Base-by-base conservation (phyloP, 2,329 filamentous ascomycete genomes). In the Dactylellina leptospora region DNA sequence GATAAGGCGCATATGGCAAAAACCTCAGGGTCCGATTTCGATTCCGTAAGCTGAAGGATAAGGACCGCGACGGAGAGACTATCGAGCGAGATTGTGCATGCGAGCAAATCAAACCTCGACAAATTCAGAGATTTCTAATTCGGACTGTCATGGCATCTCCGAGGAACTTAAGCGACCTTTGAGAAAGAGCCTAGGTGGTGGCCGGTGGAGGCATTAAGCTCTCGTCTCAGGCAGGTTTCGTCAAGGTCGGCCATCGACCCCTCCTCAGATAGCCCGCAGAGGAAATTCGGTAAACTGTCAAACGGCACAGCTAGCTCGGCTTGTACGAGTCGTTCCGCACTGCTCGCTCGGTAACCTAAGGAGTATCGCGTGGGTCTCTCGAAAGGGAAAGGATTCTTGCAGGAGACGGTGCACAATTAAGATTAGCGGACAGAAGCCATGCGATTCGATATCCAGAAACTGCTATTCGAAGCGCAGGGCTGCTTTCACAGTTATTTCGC, bases 31-130 rank as follows among this genome's bases (percentile, higher is more conserved):
- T 45, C 50, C 66, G 45, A 62, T 58, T 59, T 50, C 36, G 42
- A 55, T 63, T 58, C 66, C 66, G 66, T 56, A 50, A 63, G 44
- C 66, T 56, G 50, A 58, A 61, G 56, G 64, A 56, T 55, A 70
- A 62, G 55, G 55, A 55, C 55, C 42, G 56, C 20, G 28, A 48
- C 28, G 4, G 20, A 45, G 25, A 58, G 33, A 44, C 53, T 58
- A 66, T 64, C 60, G 59, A 63, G 36, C 59, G n/a, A 68, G 38
- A 62, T 55, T 62, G 64, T 50, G 64, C 64, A 61, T 71, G 42
- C 66, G 53, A 71, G 51, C 56, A 62, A 71, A 62, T 51, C 51
- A 62, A 44, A 44, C 50, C 42, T 38, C 66, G 66, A 50, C 66
- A 53, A 58, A 58, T 63, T 50, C 51, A 71, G 38, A 63, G 51